phyloP scores from a whole-genome alignment of 2,329 filamentous ascomycete genomes.

The Scedosporium dehoogii region DNA sequence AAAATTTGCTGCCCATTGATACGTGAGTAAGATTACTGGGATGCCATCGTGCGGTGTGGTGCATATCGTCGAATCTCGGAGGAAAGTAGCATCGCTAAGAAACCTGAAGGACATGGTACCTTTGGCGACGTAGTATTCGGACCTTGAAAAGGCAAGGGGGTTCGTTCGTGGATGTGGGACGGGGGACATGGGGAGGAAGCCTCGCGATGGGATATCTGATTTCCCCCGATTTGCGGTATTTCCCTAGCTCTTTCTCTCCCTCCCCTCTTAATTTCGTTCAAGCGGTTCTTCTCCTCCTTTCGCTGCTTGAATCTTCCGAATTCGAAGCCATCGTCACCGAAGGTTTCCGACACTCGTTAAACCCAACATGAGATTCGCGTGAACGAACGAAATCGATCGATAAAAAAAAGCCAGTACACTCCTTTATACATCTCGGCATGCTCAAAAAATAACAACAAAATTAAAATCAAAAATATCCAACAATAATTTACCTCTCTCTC shows the following conservation, averaged over 20 bases:
- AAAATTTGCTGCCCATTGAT: too few species aligned
- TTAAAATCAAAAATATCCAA: not conserved
- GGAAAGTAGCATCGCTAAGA: too few species aligned
- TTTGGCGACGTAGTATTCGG: too few species aligned
- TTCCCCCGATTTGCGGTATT: not conserved
- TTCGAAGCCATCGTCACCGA: not conserved
- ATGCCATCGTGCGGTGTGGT: too few species aligned
- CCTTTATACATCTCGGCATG: not conserved
- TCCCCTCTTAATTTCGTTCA: too few species aligned
- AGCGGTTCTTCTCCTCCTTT: not conserved
- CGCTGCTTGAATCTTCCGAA: not conserved
- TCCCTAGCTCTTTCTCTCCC: not conserved
- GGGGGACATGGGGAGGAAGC: not conserved
- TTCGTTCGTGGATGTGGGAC: not conserved
- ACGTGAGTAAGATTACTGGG: too few species aligned
- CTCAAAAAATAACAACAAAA: not conserved
- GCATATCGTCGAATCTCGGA: too few species aligned
- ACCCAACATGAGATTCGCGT: not conserved
- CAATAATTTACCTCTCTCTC: not conserved
- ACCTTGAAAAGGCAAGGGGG: too few species aligned
- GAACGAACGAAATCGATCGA: not conserved
- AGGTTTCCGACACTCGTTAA: not conserved
- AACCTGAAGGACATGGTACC: too few species aligned
- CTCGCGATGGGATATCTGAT: not conserved
- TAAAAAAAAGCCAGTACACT: not conserved